A percentile compares a stretch with the other conserved stretches of the same genome.
phyloP scores from a whole-genome alignment of 495 filamentous ascomycete species.

The Aspergillus olivimuriae region DNA sequence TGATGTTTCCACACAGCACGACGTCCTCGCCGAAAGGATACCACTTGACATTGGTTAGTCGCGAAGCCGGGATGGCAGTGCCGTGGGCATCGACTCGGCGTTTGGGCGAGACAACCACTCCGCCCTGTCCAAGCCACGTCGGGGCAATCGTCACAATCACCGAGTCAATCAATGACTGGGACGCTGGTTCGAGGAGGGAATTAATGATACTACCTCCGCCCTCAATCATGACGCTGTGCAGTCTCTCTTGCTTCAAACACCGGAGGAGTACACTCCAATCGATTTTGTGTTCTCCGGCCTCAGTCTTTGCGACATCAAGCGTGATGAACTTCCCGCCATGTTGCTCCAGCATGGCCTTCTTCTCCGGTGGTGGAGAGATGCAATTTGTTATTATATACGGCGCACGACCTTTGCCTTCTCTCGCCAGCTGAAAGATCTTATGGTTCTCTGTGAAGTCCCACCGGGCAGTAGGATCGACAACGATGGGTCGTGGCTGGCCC shows the following conservation, averaged over 20 bases:
- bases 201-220: constrained; percentile 78
- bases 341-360: constrained; percentile 27
- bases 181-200: constrained; percentile 55
- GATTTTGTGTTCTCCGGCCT: constrained; percentile 19
- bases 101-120: constrained; percentile 63
- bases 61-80: constrained; percentile 45
- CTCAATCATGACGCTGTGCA: constrained; percentile 81
- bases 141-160: constrained; percentile 85
- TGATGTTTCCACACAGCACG: constrained; percentile 65
- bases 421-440: constrained; percentile 60
- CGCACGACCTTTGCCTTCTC: constrained; percentile 56
- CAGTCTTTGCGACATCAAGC: constrained; percentile 16
- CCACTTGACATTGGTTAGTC: constrained; percentile 64
- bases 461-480: constrained; percentile 66
- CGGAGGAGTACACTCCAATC: constrained; percentile 59
- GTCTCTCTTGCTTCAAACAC: constrained; percentile 45
- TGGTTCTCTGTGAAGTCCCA: constrained; percentile 55
- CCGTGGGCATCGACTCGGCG: constrained; percentile 35
- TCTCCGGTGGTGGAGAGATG: constrained; percentile 19
- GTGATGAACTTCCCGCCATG: constrained; percentile 42
- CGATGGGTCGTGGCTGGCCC: constrained; percentile 67
- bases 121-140: constrained; percentile 72
- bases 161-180: constrained; percentile 52
- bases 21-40: constrained; percentile 70
- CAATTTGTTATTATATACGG: constrained; percentile 56